Evolutionary conservation across 495 filamentous ascomycete species (phyloP).

Genomic region (Daldinia decipiens): DNA sequence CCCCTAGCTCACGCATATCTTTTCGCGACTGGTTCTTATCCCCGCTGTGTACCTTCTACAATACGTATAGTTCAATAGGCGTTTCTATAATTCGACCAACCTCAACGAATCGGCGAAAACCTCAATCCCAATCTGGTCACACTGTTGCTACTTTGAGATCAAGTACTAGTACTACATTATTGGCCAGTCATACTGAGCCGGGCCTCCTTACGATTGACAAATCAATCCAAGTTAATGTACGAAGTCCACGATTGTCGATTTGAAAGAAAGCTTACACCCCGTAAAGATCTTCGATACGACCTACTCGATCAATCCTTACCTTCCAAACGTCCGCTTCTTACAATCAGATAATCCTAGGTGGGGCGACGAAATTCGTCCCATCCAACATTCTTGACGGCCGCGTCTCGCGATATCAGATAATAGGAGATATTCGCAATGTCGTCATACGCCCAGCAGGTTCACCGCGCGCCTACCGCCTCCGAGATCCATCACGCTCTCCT

Average conservation of each 20-base stretch:
- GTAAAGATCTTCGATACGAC: background rate
- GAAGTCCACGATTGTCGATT: background rate
- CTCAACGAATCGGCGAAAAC: background rate
- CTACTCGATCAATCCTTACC: background rate
- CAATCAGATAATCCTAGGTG: background rate
- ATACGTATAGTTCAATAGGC: background rate
- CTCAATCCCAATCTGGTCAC: background rate
- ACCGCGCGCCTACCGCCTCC: conserved; percentile 12
- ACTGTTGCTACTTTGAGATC: background rate
- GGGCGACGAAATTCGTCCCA: no score
- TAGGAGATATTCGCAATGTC: conserved; percentile 13
- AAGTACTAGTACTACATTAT: background rate
- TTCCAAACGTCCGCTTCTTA: background rate
- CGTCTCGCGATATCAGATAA: no score
- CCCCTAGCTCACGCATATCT: no score
- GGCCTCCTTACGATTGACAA: background rate
- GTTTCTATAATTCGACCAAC: background rate
- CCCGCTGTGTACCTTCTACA: background rate
- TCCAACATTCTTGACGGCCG: no score
- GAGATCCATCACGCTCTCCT: conserved; percentile 70
- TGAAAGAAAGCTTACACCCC: background rate
- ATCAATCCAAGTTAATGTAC: background rate
- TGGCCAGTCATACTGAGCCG: background rate
- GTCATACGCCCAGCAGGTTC: conserved; percentile 3
- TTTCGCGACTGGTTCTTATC: no score